Percentiles rank a stretch among this genome's conserved stretches.
These are phyloP conservation scores for Lepidopterella palustris DNA, from an alignment of 495 filamentous ascomycete genomes.

Conservation along the genomic window DNA sequence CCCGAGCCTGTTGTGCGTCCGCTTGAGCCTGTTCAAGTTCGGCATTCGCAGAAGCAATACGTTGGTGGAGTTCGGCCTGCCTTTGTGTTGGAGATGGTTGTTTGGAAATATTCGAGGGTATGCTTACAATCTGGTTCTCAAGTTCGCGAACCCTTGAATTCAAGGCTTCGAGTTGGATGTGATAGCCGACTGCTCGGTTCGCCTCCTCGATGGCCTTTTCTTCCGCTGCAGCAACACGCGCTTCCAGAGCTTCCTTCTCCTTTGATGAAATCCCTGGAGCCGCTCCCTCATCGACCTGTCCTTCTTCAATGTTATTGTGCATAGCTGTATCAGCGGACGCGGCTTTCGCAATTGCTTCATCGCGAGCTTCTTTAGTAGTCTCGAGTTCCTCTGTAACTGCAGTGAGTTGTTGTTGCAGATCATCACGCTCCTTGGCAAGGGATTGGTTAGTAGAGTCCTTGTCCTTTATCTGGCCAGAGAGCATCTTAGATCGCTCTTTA, in stretches of 20 bases:
- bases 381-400: conserved; percentile 37
- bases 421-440: conserved; percentile 44
- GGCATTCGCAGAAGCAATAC: not conserved
- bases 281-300: conserved; percentile 30
- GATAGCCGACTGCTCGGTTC: conserved; percentile 31
- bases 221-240: conserved; percentile 39
- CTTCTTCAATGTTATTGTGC: conserved; percentile 32
- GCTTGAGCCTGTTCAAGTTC: not conserved
- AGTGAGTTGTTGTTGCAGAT: conserved; percentile 16
- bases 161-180: conserved; percentile 20
- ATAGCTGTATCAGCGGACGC: conserved; percentile 17
- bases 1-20: conserved; percentile 6
- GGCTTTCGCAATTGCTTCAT: conserved; percentile 22
- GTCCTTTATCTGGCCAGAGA: conserved; percentile 45
- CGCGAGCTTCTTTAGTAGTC: conserved; percentile 34
- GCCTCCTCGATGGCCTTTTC: conserved; percentile 40
- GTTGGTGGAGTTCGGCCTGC: conserved; percentile 24
- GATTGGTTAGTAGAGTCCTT: conserved; percentile 44
- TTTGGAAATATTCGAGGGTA: not conserved
- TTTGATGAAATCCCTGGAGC: conserved; percentile 16
- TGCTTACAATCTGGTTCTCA: conserved; percentile 38
- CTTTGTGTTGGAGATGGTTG: not conserved
- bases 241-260: conserved; percentile 29
- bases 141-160: conserved; percentile 37
- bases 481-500: conserved; percentile 51